These are phyloP conservation scores for Physcomitrium patens DNA, from an alignment of 225 moss, liverwort and hornwort species.

Conservation along the genomic window DNA sequence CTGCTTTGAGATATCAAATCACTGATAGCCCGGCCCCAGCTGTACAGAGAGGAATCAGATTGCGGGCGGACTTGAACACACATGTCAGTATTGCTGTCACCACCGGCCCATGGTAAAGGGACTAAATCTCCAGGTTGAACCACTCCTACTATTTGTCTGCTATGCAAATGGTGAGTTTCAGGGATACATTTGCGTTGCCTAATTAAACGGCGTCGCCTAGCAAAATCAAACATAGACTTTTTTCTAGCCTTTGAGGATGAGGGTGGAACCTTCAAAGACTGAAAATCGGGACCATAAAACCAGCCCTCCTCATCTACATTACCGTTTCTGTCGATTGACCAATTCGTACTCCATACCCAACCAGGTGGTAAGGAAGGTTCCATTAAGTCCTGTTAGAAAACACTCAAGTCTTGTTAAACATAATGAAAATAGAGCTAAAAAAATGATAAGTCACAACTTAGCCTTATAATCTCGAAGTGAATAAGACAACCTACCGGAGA, in stretches of 20 bases:
- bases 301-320: conserved; percentile 82
- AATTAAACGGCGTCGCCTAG: conserved; percentile 75
- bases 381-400: conserved; percentile 65
- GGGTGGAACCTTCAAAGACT: conserved; percentile 69
- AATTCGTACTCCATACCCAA: conserved; percentile 94
- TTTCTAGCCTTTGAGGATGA: conserved; percentile 62
- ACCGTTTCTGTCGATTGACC: conserved; percentile 70
- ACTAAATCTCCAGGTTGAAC: conserved; percentile 77
- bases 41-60: conserved; percentile 60
- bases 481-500: conserved; percentile 57
- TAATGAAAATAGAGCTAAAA: conserved; percentile 5
- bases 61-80: conserved; percentile 96
- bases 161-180: conserved; percentile 77
- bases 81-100: conserved; percentile 78
- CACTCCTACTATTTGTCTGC: conserved; percentile 78
- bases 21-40: conserved; percentile 84
- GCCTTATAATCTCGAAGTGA: background rate
- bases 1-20: conserved; percentile 58
- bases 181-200: conserved; percentile 81
- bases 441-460: background rate
- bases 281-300: conserved; percentile 94
- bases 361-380: conserved; percentile 78
- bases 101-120: conserved; percentile 75
- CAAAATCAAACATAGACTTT: conserved; percentile 93
- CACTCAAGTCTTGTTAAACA: conserved; percentile 7